Conservation (phyloP, 495 filamentous ascomycete species). For the Darksidea phi region DNA sequence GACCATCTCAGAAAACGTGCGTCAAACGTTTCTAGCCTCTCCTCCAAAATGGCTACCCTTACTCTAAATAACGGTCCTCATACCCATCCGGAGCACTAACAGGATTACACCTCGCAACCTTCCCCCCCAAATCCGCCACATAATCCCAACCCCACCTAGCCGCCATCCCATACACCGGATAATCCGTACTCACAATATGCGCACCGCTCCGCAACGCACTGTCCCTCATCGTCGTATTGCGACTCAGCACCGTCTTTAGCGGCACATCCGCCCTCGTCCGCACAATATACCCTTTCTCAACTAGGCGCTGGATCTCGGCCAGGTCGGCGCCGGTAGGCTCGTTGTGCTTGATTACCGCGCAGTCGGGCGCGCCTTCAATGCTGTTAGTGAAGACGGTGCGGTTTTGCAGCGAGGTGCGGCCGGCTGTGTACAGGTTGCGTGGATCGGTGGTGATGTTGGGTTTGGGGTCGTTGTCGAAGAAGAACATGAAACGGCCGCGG, state of each 20-base stretch:
- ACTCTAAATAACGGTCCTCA: constrained; percentile 5
- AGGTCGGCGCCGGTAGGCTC: constrained; percentile 31
- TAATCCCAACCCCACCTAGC: constrained; percentile 24
- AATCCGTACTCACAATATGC: constrained; percentile 28
- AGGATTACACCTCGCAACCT: constrained; percentile 24
- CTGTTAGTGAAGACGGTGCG: constrained; percentile 42
- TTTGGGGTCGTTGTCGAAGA: constrained; percentile 40
- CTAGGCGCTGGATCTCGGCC: constrained; percentile 36
- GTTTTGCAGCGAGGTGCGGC: constrained; percentile 33
- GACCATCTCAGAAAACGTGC: too few relatives aligned
- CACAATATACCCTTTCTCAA: constrained; percentile 41
- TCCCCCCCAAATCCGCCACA: constrained; percentile 9
- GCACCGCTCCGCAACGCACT: constrained; percentile 18
- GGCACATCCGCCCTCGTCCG: constrained; percentile 39
- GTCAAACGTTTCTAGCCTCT: too few relatives aligned
- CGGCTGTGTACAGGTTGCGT: constrained; percentile 34
- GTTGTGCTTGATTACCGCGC: constrained; percentile 41
- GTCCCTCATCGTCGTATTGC: constrained; percentile 21
- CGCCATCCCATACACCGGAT: constrained; percentile 14
- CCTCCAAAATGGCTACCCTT: too few relatives aligned
- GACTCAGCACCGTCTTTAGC: constrained; percentile 28
- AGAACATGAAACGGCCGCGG: constrained; percentile 29
- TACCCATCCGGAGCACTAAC: constrained; percentile 5
- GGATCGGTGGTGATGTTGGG: constrained; percentile 19
- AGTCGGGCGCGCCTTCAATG: constrained; percentile 31